Base-by-base conservation (phyloP, 257 asterid genomes). In the Catharanthus roseus region DNA sequence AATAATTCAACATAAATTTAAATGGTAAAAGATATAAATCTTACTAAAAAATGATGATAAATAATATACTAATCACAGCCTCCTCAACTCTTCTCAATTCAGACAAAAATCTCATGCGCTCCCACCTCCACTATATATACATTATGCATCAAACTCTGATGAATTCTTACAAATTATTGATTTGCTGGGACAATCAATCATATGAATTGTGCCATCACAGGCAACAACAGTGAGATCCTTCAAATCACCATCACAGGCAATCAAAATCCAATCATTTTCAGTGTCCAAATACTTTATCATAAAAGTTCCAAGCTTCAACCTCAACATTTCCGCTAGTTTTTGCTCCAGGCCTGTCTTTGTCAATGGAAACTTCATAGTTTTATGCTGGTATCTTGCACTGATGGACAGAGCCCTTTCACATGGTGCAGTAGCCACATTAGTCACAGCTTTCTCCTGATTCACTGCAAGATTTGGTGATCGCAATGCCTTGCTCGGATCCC, bases 271-370 rank as follows among this genome's bases (percentile, higher is more conserved):
- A 41, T 79, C 75, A 5, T 3, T 29, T 16, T 72, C 77, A 70
- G 58, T 77, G 67, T 84, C 78, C 53, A 41, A 3, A 18, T 74
- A 81, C 72, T 65, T 71, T 34, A 81, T 47, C 16, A 61, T 33
- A 57, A 74, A 78, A 53, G 39, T 69, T 33, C 74, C 77, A 1
- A 41, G 18, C 65, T 29, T 13, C 24, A 83, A 34, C 0, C 75
- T 71, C 12, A 80, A 38, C 16, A 75, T 71, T 38, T 29, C 54
- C 4, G 69, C 61, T 11, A 78, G 78, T 80, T 78, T 66, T 70
- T 71, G 64, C 10, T 62, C 11, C 28, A 78, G 61, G 44, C 73
- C 64, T 0, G 12, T 34, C 42, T 57, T 4, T 50, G 72, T 58
- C 7, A 75, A 74, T 8, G 82, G 53, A 26, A 81, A 65, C 28